Percentiles rank a stretch among this genome's conserved stretches.
Conservation (phyloP, 2,329 filamentous ascomycete genomes). For the Aureobasidium subglaciale region DNA sequence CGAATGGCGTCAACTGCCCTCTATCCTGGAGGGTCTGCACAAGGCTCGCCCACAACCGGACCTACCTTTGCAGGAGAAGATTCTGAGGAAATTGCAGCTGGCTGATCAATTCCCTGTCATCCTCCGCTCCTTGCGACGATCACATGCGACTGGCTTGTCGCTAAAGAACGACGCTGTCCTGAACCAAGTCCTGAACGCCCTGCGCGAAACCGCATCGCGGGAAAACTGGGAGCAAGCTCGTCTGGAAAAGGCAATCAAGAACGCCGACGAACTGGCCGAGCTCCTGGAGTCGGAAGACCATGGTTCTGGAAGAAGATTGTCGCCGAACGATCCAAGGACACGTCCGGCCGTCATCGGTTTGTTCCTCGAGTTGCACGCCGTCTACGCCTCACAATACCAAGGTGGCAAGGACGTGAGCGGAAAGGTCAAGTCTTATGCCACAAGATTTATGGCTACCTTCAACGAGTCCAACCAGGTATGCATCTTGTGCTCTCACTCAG, state of each 20-base stretch:
- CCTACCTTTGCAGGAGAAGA: conserved; percentile 25
- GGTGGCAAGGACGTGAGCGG: conserved; percentile 29
- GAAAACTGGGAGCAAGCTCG: conserved; percentile 32
- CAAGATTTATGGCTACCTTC: conserved; percentile 31
- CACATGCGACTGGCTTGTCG: conserved; percentile 28
- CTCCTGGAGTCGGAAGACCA: conserved; percentile 38
- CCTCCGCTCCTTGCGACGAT: conserved; percentile 27
- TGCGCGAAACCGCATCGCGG: conserved; percentile 29
- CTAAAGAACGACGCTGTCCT: conserved; percentile 28
- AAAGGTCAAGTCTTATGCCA: conserved; percentile 34
- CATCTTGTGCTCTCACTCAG: neutral
- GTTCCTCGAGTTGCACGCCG: conserved; percentile 37
- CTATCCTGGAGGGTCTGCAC: conserved; percentile 28
- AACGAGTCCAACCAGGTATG: conserved; percentile 17
- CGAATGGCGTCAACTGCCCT: conserved; percentile 31
- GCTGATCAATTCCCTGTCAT: conserved; percentile 26
- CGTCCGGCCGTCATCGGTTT: conserved; percentile 35
- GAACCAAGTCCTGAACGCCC: conserved; percentile 28
- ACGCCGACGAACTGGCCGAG: conserved; percentile 33
- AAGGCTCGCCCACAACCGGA: conserved; percentile 20
- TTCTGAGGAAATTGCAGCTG: conserved; percentile 27
- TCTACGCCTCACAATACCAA: conserved; percentile 31
- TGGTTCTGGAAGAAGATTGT: conserved; percentile 21
- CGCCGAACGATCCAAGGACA: conserved; percentile 26
- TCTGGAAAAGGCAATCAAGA: conserved; percentile 32